Conservation (phyloP, 2,329 filamentous ascomycete genomes). For the Paracoccidioides lutzii region DNA sequence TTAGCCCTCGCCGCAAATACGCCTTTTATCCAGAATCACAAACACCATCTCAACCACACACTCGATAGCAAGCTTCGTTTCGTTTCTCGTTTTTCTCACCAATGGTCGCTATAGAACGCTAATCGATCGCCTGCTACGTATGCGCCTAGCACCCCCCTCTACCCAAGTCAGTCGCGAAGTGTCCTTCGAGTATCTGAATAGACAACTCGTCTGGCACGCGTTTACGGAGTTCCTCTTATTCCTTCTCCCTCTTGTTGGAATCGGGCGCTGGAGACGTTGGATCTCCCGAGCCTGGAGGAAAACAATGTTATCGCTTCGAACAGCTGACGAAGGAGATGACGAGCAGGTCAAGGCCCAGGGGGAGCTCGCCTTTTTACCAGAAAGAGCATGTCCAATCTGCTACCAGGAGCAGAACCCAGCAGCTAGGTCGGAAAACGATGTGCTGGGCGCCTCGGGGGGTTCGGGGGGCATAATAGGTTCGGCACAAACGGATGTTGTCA, state of each 20-base stretch:
- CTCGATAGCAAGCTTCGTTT: conserved; percentile 66
- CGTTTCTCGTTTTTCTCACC: conserved; percentile 80
- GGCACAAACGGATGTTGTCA: conserved; percentile 85
- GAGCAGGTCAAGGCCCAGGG: conserved; percentile 46
- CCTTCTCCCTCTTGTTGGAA: conserved; percentile 88
- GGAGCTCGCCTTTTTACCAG: conserved; percentile 73
- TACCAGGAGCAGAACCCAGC: conserved; percentile 80
- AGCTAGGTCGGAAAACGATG: conserved; percentile 58
- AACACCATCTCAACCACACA: conserved; percentile 58
- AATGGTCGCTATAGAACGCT: conserved; percentile 87
- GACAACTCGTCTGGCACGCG: conserved; percentile 98
- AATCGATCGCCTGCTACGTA: conserved; percentile 68
- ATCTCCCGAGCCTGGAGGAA: conserved; percentile 76
- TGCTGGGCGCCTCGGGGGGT: conserved; percentile 50
- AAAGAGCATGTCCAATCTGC: conserved; percentile 91
- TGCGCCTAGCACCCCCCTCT: conserved; percentile 73
- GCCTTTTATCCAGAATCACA: conserved; percentile 54
- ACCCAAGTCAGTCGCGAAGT: conserved; percentile 82
- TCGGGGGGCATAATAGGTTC: conserved; percentile 73
- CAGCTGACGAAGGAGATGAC: conserved; percentile 38
- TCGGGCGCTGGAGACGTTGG: conserved; percentile 85
- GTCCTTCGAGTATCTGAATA: conserved; percentile 93
- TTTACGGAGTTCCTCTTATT: conserved; percentile 98
- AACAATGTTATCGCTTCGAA: conserved; percentile 51
- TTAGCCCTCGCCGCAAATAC: conserved; percentile 38